phyloP scores from a whole-genome alignment of 208 protist genomes.

The Leishmania tarentolae region DNA sequence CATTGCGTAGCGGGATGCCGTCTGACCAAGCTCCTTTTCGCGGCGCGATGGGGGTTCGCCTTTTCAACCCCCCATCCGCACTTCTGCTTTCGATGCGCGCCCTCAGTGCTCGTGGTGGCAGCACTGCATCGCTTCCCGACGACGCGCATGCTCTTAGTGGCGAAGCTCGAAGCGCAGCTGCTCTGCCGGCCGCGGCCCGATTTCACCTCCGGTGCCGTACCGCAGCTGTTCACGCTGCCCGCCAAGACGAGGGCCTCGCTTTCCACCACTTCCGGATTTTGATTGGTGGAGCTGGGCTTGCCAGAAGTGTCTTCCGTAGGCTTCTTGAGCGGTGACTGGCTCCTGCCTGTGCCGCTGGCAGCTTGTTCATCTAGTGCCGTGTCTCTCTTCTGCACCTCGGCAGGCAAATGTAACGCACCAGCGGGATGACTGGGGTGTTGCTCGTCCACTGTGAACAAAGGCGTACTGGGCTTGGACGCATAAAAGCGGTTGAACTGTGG shows the following conservation, averaged over 20 bases:
- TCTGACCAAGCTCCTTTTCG: background rate
- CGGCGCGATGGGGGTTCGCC: background rate
- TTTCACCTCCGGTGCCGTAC: background rate
- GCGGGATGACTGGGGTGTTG: background rate
- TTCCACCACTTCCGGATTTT: slow-evolving; percentile 15
- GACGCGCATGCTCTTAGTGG: background rate
- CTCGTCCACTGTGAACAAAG: background rate
- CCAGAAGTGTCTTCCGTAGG: background rate
- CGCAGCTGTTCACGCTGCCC: slow-evolving; percentile 13
- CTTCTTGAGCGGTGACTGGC: background rate
- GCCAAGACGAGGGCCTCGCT: slow-evolving; percentile 5
- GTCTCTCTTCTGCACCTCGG: background rate
- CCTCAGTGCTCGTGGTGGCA: background rate
- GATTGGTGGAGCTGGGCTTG: background rate
- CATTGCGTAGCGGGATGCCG: slow-evolving; percentile 10
- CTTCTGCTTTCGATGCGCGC: too few relatives aligned
- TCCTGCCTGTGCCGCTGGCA: background rate
- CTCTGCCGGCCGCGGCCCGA: too few relatives aligned
- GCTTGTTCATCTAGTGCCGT: slow-evolving; percentile 1
- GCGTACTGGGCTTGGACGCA: slow-evolving; percentile 22
- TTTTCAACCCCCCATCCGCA: background rate
- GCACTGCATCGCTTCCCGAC: background rate
- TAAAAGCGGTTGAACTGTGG: slow-evolving; percentile 51
- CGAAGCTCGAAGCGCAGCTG: background rate
- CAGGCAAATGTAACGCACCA: slow-evolving; percentile 2